A percentile compares a stretch with the other conserved stretches of the same genome.
Conservation (phyloP, 805 yeast species). For the Saturnispora zaruensis region DNA sequence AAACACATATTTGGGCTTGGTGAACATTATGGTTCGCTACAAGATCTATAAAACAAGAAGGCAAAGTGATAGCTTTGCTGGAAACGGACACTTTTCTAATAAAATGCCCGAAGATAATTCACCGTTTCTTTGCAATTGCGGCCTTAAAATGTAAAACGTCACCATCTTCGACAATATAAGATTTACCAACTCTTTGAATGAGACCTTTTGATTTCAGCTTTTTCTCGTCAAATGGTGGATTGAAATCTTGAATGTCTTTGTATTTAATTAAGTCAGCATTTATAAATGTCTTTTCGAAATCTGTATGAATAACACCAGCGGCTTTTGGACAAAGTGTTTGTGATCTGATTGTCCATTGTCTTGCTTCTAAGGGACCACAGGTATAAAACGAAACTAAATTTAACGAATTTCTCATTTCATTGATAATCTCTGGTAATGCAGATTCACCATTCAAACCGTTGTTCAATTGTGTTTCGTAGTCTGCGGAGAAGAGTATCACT, state of each 20-base stretch:
- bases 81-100: background rate
- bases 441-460: constrained; percentile 32
- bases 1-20: constrained; percentile 84
- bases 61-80: background rate
- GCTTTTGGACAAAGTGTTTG: constrained; percentile 97
- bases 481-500: constrained; percentile 28
- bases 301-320: constrained; percentile 96
- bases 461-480: constrained; percentile 23
- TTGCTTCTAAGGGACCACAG: constrained; percentile 91
- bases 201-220: constrained; percentile 84
- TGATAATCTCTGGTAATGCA: constrained; percentile 79
- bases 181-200: constrained; percentile 86
- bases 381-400: constrained; percentile 92
- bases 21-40: constrained; percentile 84
- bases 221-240: constrained; percentile 61
- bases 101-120: background rate
- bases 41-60: constrained; percentile 14
- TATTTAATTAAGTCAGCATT: constrained; percentile 89
- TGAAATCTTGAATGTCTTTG: constrained; percentile 60
- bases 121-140: constrained; percentile 41
- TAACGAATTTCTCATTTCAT: constrained; percentile 77
- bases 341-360: constrained; percentile 95
- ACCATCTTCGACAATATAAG: constrained; percentile 90
- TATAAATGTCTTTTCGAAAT: constrained; percentile 89
- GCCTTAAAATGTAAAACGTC: constrained; percentile 89